Base-by-base conservation (phyloP, 495 filamentous ascomycete genomes). In the Podospora pseudoanserina region DNA sequence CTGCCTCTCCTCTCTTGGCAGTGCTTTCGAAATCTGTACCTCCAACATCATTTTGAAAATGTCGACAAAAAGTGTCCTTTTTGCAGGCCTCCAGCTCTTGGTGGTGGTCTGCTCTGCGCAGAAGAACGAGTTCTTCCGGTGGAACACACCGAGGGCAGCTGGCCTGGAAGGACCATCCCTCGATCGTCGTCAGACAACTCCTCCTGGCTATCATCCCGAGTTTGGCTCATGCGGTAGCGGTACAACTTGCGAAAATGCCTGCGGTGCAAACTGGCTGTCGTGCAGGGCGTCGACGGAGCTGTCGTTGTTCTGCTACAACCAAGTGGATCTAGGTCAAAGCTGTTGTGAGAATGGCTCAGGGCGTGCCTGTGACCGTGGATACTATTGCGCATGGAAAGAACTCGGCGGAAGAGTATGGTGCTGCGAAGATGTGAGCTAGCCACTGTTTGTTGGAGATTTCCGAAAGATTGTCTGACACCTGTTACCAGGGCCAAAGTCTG, bases 291-390 rank as follows among this genome's bases (percentile, higher is more conserved):
- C 68, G 18, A 77, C 75, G 0, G 61, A 63, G 5, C 66, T 77
- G n/a, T 75, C 75, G 16, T 63, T 77, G 57, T 77, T 76, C 44
- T 77, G 75, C 68, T 77, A 76, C 70, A 77, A 77, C 71, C 66
- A 70, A 26, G 70, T 64, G n/a, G 68, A 74, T 13, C 62, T 76
- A 20, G 61, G 61, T 34, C 75, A 77, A 66, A 71, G 70, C 0
- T 77, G 75, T 39, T 77, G 75, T 62, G 72, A 73, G 32, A 74
- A 77, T 44, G 74, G 69, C 1, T 75, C 73, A 28, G 75, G 75
- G 30, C 71, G 75, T 75, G 75, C 75, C 4, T 77, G 75, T 26
- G 73, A 77, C 15, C 34, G 23, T 0, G 75, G 75, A 2, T 77
- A 67, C 54, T 77, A 77, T 39, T 77, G 75, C 56, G 73, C 75